Conservation (phyloP, 2,329 filamentous ascomycete genomes). For the Periconia sp. region DNA sequence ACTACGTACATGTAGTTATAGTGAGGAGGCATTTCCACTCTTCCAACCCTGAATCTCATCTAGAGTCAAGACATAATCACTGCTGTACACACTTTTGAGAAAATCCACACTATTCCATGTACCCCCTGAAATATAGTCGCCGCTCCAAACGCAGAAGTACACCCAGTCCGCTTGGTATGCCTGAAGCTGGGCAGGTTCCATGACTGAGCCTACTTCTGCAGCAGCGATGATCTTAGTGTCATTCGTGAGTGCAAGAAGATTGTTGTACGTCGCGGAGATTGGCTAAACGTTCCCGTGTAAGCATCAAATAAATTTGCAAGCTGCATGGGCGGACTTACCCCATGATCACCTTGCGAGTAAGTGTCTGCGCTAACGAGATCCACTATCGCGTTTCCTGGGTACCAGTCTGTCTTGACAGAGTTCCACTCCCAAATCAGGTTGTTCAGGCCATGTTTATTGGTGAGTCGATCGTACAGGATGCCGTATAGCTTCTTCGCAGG, state of each 20-base stretch:
- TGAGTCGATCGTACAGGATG: slow-evolving; percentile 54
- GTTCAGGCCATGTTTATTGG: slow-evolving; percentile 52
- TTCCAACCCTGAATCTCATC: slow-evolving; percentile 38
- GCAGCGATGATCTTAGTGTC: slow-evolving; percentile 58
- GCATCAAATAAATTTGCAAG: no score
- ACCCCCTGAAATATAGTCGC: slow-evolving; percentile 51
- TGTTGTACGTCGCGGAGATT: slow-evolving; percentile 53
- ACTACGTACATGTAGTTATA: no score
- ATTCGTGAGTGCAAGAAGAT: slow-evolving; percentile 49
- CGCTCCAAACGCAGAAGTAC: slow-evolving; percentile 56
- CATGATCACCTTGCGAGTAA: slow-evolving; percentile 52
- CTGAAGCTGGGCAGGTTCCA: slow-evolving; percentile 50
- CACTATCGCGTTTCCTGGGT: slow-evolving; percentile 54
- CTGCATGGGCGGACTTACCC: slow-evolving; percentile 37
- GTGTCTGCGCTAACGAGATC: slow-evolving; percentile 57
- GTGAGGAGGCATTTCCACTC: no score
- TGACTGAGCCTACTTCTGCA: slow-evolving; percentile 55
- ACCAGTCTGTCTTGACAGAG: slow-evolving; percentile 53
- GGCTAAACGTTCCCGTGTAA: slow-evolving; percentile 30
- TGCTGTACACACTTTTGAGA: slow-evolving; percentile 44
- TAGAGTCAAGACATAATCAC: slow-evolving; percentile 35
- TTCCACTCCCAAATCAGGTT: slow-evolving; percentile 62
- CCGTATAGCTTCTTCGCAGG: slow-evolving; percentile 53
- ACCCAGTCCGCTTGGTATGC: slow-evolving; percentile 57
- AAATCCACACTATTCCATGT: slow-evolving; percentile 51